phyloP scores from a whole-genome alignment of 2,329 filamentous ascomycete genomes.

The Dactylellina haptotyla region DNA sequence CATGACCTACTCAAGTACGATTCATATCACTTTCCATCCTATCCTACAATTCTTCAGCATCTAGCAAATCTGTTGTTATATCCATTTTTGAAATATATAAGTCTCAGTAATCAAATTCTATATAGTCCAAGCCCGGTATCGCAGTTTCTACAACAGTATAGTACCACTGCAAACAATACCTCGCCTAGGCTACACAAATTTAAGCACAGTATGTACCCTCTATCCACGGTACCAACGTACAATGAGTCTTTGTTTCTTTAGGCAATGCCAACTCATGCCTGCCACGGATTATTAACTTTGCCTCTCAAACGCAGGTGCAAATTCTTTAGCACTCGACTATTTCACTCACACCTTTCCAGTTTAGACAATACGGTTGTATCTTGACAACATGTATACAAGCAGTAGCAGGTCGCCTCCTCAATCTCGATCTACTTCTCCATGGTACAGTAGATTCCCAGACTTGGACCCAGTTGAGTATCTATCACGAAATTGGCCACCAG shows the following conservation, averaged over 20 bases:
- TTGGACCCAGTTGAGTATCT: conserved; percentile 21
- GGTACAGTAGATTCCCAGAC: conserved; percentile 34
- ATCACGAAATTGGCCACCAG: conserved; percentile 37
- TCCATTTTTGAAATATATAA: too few relatives aligned
- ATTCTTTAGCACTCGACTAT: conserved; percentile 3
- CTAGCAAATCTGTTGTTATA: background rate
- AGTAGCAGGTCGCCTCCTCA: conserved; percentile 41
- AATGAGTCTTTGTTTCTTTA: background rate
- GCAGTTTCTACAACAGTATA: background rate
- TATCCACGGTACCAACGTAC: background rate
- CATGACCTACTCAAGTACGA: background rate
- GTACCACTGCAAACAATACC: conserved; percentile 12
- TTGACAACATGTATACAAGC: conserved; percentile 19
- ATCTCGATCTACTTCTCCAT: conserved; percentile 36
- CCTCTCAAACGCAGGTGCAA: background rate
- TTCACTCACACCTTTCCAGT: background rate
- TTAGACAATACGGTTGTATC: background rate
- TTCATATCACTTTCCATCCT: background rate
- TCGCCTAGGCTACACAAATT: conserved; percentile 5
- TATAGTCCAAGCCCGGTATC: too few relatives aligned
- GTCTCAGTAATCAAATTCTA: too few relatives aligned
- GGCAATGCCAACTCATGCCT: conserved; percentile 23
- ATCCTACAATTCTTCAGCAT: background rate
- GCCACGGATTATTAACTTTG: conserved; percentile 15
- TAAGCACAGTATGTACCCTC: conserved; percentile 9